These are phyloP conservation scores for Ramaria rubella DNA, from an alignment of 768 basidiomycete species.

Conservation along the genomic window DNA sequence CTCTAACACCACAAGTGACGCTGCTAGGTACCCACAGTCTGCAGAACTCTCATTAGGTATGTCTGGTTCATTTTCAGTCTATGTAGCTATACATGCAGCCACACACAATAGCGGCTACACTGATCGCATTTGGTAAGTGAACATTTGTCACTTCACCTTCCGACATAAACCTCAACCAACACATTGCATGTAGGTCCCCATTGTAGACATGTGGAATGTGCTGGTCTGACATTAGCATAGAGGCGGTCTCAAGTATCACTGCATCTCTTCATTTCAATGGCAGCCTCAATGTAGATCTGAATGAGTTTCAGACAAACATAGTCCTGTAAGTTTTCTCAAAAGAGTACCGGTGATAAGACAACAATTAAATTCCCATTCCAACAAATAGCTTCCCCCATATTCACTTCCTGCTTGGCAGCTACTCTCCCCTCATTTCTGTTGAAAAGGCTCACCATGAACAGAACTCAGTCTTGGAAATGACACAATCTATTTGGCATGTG, in stretches of 20 bases:
- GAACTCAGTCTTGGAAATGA: slow-evolving; percentile 66
- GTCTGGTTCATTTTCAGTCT: no score
- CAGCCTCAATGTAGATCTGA: slow-evolving; percentile 56
- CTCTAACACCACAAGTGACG: no score
- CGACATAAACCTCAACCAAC: slow-evolving; percentile 59
- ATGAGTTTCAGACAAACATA: slow-evolving; percentile 67
- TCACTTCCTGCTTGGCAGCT: slow-evolving; percentile 63
- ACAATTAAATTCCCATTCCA: neutral
- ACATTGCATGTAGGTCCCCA: slow-evolving; percentile 41
- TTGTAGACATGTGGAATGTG: neutral
- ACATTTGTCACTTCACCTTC: slow-evolving; percentile 49
- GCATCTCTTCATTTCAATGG: slow-evolving; percentile 55
- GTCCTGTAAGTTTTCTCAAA: slow-evolving; percentile 37
- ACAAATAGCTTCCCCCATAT: slow-evolving; percentile 48
- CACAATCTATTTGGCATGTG: no score
- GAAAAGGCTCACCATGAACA: slow-evolving; percentile 62
- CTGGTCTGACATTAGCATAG: slow-evolving; percentile 42
- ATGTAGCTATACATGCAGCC: no score
- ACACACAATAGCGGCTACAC: no score
- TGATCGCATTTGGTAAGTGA: no score
- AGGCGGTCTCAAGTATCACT: slow-evolving; percentile 46
- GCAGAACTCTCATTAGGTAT: no score
- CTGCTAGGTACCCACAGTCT: no score
- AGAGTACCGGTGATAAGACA: neutral
- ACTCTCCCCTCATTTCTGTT: slow-evolving; percentile 59